Base-by-base conservation (phyloP, 371 early-diverging fungal species). In the Phascolomyces articulosus region DNA sequence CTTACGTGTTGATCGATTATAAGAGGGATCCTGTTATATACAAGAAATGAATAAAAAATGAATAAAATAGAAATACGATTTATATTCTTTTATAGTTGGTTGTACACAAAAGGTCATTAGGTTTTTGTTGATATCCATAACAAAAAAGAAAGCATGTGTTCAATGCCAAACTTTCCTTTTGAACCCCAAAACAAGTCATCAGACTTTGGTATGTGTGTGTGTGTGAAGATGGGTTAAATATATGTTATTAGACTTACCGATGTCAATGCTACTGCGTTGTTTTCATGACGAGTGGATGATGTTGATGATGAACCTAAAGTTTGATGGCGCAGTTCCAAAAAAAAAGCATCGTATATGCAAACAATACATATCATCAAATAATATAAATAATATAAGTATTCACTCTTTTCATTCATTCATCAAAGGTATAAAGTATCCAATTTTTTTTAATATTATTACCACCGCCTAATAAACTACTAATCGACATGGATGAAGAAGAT, bases 401-500 rank as follows among this genome's bases (percentile, higher is more conserved):
- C n/a, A n/a, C n/a, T n/a, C n/a, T n/a, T n/a, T n/a, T n/a, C n/a
- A n/a, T n/a, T n/a, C n/a, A n/a, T n/a, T n/a, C n/a, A n/a, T n/a
- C n/a, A n/a, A n/a, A n/a, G n/a, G n/a, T n/a, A n/a, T n/a, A 38
- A 38, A 38, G 38, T 13, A 38, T 13, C 38, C n/a, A 16, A 44
- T n/a, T 44, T 4, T n/a, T n/a, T 13, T 44, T 44, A 44, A 4
- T n/a, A 44, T n/a, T 41, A 41, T 16, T n/a, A 41, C 15, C 16
- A 61, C 51, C 51, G 62, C 70, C 70, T 44, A 70, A 40, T 49
- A 70, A 48, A 40, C 63, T 65, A 24, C 51, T 65, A 58, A 70
- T 70, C 11, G 70, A 70, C 70, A 70, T 65, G 62, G 68, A 68
- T n/a, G 64, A 47, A 9, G 47, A 51, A 23, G 51, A 51, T 24